Base-by-base conservation (phyloP, 1,139 yeast species). In the Suhomyces panamericanus region DNA sequence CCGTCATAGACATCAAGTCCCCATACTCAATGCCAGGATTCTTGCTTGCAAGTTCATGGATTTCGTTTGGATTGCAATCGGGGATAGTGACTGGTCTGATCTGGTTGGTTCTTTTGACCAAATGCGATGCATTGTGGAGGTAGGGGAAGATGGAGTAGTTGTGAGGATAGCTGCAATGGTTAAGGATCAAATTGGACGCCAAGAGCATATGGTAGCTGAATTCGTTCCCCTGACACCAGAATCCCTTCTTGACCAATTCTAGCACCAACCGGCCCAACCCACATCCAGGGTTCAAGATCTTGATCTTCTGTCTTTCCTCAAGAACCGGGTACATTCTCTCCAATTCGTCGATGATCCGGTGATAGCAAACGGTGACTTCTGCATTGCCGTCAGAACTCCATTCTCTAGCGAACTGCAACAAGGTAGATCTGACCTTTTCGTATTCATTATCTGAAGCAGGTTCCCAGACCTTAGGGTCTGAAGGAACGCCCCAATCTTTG, bases 211-310 rank as follows among this genome's bases (percentile, higher is more conserved):
- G 95, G 56, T 83, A 85, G 17, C 93, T 83, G 55, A 84, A 79
- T 59, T 90, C 96, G 60, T 88, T 89, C 0, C 96, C 96, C 53
- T 87, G 90, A n/a, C 86, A 80, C 63, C 75, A 66, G 60, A 83
- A 87, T 1, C 96, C 96, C 43, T 73, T 56, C 27, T 61, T 63
- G 1, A 87, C 88, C 42, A 87, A 66, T 41, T 89, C 96, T 45
- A 79, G 75, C n/a, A 88, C 86, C 48, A 88, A 62, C 43, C 96
- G 63, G 0, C 95, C 96, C 15, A 87, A 68, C 0, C 96, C 96
- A 49, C 89, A 82, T 0, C 96, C 96, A 0, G 96, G 96, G 1
- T 84, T 82, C 29, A 89, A 67, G 0, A 87, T 72, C 37, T 73
- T 70, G 2, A 78, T 55, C 12, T 67, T 43, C 16, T 64, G 71